Evolutionary conservation across 257 asterid genomes (phyloP).

Genomic region (Solanum verrucosum): DNA sequence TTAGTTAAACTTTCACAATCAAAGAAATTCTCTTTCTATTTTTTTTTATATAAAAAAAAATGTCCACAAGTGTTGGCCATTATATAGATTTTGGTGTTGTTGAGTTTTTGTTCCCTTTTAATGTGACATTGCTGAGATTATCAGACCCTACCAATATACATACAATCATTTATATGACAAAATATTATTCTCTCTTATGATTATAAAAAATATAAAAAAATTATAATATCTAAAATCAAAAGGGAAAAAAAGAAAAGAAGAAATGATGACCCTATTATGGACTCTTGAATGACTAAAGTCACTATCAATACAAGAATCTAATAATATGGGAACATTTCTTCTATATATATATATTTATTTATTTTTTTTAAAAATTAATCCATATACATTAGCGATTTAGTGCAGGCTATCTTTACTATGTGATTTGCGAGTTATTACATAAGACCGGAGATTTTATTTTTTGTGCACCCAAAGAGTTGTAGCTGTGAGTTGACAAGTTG

Average conservation of each 20-base stretch:
- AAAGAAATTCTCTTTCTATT: not conserved
- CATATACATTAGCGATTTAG: not conserved
- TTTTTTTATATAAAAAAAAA: not conserved
- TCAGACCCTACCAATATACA: slow-evolving; percentile 4
- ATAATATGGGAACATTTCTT: not conserved
- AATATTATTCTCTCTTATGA: not conserved
- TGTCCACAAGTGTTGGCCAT: not conserved
- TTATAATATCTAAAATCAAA: not conserved
- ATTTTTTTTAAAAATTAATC: too few species aligned
- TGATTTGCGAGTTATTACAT: accelerated
- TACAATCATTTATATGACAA: not conserved
- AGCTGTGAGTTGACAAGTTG: too few species aligned
- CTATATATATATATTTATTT: not conserved
- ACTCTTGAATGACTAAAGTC: not conserved
- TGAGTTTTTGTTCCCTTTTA: not conserved
- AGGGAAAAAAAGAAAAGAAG: not conserved
- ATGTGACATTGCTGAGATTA: not conserved
- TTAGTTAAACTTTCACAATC: not conserved
- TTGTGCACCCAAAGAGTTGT: too few species aligned
- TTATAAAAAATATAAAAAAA: not conserved
- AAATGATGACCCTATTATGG: not conserved
- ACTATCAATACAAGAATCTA: not conserved
- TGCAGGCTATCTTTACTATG: accelerated
- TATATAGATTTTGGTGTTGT: not conserved
- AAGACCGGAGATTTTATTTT: accelerated